phyloP scores from a whole-genome alignment of 768 basidiomycete genomes.

The Psilocybe sp. region DNA sequence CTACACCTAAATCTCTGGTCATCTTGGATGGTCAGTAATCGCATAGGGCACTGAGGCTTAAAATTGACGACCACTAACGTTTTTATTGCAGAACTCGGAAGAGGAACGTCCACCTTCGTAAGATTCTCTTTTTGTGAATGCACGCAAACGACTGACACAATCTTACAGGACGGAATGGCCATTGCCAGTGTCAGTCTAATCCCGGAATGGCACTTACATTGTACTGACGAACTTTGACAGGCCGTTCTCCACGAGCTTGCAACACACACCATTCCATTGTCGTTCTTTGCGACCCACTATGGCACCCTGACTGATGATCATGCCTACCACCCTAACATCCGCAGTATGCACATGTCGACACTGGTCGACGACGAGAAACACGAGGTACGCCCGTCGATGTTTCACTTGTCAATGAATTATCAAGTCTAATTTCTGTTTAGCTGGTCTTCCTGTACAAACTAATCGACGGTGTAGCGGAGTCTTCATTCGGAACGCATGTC shows the following conservation, averaged over 20 bases:
- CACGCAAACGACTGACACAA: constrained; percentile 1
- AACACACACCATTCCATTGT: constrained; percentile 85
- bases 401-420: not conserved
- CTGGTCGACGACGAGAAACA: constrained; percentile 89
- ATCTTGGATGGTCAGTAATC: constrained; percentile 82
- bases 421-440: constrained; percentile 33
- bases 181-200: constrained; percentile 73
- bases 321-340: constrained; percentile 86
- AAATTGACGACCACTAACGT: constrained; percentile 10
- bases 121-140: constrained; percentile 6
- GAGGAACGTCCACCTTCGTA: constrained; percentile 94
- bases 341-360: constrained; percentile 95
- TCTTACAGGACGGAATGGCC: constrained; percentile 88
- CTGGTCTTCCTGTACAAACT: constrained; percentile 95
- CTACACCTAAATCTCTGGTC: constrained; percentile 90
- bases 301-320: constrained; percentile 95
- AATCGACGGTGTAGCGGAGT: constrained; percentile 79
- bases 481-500: constrained; percentile 92
- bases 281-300: constrained; percentile 98
- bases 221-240: constrained; percentile 28
- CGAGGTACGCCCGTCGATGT: constrained; percentile 39
- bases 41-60: not conserved
- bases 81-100: constrained; percentile 67
- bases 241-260: constrained; percentile 94
- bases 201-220: not conserved